These are phyloP conservation scores for Nephromyces sp. DNA, from an alignment of 169 alveolate species.

Conservation along the genomic window DNA sequence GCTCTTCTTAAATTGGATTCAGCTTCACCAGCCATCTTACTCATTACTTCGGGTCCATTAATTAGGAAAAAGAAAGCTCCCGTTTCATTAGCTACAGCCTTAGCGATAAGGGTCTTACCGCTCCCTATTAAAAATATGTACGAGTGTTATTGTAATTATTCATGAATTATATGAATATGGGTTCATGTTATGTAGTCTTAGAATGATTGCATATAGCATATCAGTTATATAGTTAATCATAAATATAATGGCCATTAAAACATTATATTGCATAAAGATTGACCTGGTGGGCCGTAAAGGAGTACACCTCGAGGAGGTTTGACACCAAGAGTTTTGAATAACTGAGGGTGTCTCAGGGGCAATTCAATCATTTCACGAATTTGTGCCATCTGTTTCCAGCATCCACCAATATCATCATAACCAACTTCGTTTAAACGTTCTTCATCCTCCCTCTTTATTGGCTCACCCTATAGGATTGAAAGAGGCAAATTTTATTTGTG, in stretches of 20 bases:
- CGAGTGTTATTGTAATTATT: too few species aligned
- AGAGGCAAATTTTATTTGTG: too few species aligned
- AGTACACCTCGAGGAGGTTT: constrained; percentile 99
- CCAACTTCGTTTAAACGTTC: constrained; percentile 98
- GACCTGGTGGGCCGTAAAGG: constrained; percentile 99
- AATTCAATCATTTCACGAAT: constrained; percentile 97
- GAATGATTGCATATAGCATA: too few species aligned
- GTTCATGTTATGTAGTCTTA: too few species aligned
- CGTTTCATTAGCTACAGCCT: constrained; percentile 98
- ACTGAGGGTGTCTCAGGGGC: constrained; percentile 97
- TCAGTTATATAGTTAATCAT: too few species aligned
- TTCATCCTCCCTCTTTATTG: constrained; percentile 98
- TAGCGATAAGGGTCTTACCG: constrained; percentile 98
- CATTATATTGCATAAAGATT: too few species aligned
- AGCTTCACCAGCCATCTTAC: constrained; percentile 98
- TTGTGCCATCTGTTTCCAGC: constrained; percentile 97
- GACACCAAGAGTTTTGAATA: constrained; percentile 97
- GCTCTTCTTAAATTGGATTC: constrained; percentile 95
- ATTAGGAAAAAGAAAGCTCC: constrained; percentile 52
- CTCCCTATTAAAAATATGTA: constrained; percentile 64
- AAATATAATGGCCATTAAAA: neutral
- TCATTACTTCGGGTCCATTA: constrained; percentile 85
- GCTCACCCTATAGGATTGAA: constrained; percentile 95
- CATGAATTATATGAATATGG: too few species aligned
- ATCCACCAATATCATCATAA: constrained; percentile 99